Evolutionary conservation across 805 yeast species (phyloP).

Genomic region (Tetrapisispora fleetii): DNA sequence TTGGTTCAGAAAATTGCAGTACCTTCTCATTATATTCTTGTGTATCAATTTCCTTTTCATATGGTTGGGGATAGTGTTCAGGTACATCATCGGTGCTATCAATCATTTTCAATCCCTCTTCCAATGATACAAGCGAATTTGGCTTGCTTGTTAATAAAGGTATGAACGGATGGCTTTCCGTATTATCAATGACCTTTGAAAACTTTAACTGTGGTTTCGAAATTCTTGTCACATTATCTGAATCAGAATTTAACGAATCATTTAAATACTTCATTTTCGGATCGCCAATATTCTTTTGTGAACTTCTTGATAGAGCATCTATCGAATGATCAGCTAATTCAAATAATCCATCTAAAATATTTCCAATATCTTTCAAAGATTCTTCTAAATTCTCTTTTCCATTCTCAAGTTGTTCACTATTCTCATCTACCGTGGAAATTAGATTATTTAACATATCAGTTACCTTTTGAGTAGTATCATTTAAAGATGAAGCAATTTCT

Average conservation of each 20-base stretch:
- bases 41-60: slow-evolving; percentile 58
- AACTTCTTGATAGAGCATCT: slow-evolving; percentile 33
- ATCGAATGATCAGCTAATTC: slow-evolving; percentile 69
- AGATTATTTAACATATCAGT: slow-evolving; percentile 39
- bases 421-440: slow-evolving; percentile 31
- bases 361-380: slow-evolving; percentile 54
- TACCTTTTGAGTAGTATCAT: slow-evolving; percentile 34
- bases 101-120: slow-evolving; percentile 38
- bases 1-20: slow-evolving; percentile 37
- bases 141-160: slow-evolving; percentile 72
- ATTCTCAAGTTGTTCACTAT: slow-evolving; percentile 16
- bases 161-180: slow-evolving; percentile 60
- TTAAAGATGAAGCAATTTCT: slow-evolving; percentile 32
- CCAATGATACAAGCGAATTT: slow-evolving; percentile 46
- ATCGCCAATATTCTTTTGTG: slow-evolving; percentile 12
- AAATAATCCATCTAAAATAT: slow-evolving; percentile 55
- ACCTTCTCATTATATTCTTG: slow-evolving; percentile 60
- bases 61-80: slow-evolving; percentile 69
- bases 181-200: slow-evolving; percentile 50
- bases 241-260: slow-evolving; percentile 26
- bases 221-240: slow-evolving; percentile 26
- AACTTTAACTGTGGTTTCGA: slow-evolving; percentile 66
- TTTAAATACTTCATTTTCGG: slow-evolving; percentile 40
- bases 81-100: slow-evolving; percentile 36
- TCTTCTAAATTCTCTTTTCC: slow-evolving; percentile 38